Conservation (phyloP, 2,329 filamentous ascomycete species). For the Xylaria sp. region DNA sequence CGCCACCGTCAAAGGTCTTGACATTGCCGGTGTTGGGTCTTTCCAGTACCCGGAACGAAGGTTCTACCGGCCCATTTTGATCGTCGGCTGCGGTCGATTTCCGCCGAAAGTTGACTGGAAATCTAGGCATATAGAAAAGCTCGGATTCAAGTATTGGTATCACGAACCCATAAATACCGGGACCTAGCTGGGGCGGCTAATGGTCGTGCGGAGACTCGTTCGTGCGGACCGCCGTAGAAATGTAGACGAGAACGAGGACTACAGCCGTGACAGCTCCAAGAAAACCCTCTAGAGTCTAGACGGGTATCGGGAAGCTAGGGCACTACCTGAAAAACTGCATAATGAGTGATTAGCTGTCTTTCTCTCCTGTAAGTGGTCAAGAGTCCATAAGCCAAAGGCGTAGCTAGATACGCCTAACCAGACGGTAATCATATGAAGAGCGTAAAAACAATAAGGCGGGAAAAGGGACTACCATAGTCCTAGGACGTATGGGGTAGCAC, state of each 20-base stretch:
- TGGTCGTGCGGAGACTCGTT: constrained; percentile 22
- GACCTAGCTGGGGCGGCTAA: constrained; percentile 16
- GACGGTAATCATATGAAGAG: background rate
- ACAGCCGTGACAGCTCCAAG: constrained; percentile 19
- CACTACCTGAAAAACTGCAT: constrained; percentile 46
- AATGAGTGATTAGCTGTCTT: constrained; percentile 42
- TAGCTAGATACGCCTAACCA: constrained; percentile 17
- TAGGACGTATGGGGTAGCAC: background rate
- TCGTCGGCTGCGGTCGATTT: constrained; percentile 63
- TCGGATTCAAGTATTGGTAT: constrained; percentile 31
- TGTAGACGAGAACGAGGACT: constrained; percentile 11
- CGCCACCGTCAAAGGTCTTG: constrained; percentile 59
- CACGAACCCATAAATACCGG: constrained; percentile 37
- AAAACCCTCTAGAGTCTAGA: background rate
- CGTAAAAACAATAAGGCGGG: constrained; percentile 10
- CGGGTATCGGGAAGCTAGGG: constrained; percentile 28
- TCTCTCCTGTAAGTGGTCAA: constrained; percentile 38
- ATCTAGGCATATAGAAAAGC: constrained; percentile 64
- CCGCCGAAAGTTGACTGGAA: constrained; percentile 65
- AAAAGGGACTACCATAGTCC: background rate
- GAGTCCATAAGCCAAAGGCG: constrained; percentile 27
- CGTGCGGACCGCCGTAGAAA: constrained; percentile 5
- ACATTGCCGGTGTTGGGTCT: constrained; percentile 52
- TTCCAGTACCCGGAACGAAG: constrained; percentile 65
- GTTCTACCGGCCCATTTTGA: constrained; percentile 57